These are phyloP conservation scores for Nepenthes alata DNA, from an alignment of 179 eudicot genomes.

Conservation along the genomic window DNA sequence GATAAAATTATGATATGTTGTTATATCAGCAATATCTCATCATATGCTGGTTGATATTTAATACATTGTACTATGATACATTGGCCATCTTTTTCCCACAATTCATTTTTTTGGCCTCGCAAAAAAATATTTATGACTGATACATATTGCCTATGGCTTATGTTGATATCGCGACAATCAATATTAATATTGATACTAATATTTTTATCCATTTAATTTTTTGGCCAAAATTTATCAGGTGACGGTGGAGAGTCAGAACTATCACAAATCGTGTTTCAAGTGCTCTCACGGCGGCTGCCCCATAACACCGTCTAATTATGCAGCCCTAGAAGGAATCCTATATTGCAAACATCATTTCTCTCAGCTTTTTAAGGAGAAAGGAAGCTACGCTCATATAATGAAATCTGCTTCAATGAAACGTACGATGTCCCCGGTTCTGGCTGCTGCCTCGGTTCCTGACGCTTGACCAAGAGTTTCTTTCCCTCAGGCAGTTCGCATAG, in stretches of 20 bases:
- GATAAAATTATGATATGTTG: no score
- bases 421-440: slow-evolving; percentile 25
- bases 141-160: no score
- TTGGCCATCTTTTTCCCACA: no score
- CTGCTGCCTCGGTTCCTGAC: slow-evolving; percentile 20
- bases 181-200: no score
- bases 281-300: slow-evolving; percentile 90
- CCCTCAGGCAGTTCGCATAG: no score
- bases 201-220: background rate
- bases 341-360: slow-evolving; percentile 97
- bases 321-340: slow-evolving; percentile 79
- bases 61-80: no score
- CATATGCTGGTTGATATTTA: no score
- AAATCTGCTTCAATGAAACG: slow-evolving; percentile 83
- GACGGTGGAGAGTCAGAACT: slow-evolving; percentile 70
- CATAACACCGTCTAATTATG: slow-evolving; percentile 80
- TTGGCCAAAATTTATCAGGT: slow-evolving; percentile 32
- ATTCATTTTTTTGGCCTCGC: no score
- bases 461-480: no score
- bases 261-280: slow-evolving; percentile 87
- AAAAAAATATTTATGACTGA: no score
- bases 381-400: slow-evolving; percentile 82
- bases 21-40: no score
- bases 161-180: no score
- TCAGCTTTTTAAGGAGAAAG: slow-evolving; percentile 97